Base-by-base conservation (phyloP, 1,139 yeast genomes). In the Scheffersomyces stambukii region DNA sequence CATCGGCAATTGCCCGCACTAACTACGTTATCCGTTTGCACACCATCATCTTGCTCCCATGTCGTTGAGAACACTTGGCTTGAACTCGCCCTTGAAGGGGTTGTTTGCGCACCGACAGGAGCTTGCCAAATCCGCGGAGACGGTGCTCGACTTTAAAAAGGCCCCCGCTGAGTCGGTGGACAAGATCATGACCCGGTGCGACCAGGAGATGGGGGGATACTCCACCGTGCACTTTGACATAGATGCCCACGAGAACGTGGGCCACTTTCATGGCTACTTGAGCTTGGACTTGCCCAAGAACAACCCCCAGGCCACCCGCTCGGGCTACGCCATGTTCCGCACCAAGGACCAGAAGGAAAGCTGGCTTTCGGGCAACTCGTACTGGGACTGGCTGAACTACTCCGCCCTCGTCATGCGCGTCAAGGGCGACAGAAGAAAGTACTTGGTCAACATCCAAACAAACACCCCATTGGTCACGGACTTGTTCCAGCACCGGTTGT, bases 321-420 rank as follows among this genome's bases (percentile, higher is more conserved):
- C 85, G 5, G 95, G 95, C 2, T 85, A 85, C 58, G 88, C 94
- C 27, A 83, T 85, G 93, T 82, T 83, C 57, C 70, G 94, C 40
- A 83, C 95, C 2, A 70, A 64, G 40, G 85, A 81, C 48, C 77
- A 71, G 41, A 64, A 50, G 52, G 75, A 58, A 50, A 67, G 61
- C 44, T 71, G 68, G 76, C 57, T 53, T 34, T 61, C 54, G 24
- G 68, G 70, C 8, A 59, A 66, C 32, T 53, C 56, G 23, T 70
- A 57, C 46, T 75, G 82, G 82, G 81, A 81, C 49, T 78, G 85
- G 84, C 64, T 73, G 20, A 57, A 58, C 29, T 75, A 60, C 49
- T 64, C 68, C 31, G 75, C 77, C 45, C 58, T 85, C 41, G 81
- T 78, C 21, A 52, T 85, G 49, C 61, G 88, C 31, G 91, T 84